Conservation (phyloP, 2,329 filamentous ascomycete genomes). For the Hypomyces rosellus region DNA sequence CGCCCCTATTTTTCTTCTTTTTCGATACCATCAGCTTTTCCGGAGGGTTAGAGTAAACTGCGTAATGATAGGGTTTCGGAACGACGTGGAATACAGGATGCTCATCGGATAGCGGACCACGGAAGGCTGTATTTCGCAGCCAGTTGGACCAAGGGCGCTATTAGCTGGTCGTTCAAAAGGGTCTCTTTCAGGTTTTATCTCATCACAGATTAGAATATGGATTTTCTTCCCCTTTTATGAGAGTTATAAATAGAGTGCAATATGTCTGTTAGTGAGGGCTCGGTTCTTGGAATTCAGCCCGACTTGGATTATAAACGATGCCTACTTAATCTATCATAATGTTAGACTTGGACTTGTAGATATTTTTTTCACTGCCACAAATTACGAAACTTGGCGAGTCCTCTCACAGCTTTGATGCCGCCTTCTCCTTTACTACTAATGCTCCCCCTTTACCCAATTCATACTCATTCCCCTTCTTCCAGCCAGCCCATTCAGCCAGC, state of each 20-base stretch:
- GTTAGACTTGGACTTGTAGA: too few relatives aligned
- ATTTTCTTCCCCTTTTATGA: background rate
- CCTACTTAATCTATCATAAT: too few relatives aligned
- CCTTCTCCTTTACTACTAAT: constrained; percentile 40
- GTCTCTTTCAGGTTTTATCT: constrained; percentile 11
- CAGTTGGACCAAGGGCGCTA: background rate
- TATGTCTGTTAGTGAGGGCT: too few relatives aligned
- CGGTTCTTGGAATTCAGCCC: too few relatives aligned
- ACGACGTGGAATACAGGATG: constrained; percentile 7
- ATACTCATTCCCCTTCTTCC: constrained; percentile 66
- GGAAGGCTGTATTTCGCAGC: constrained; percentile 1
- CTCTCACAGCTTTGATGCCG: constrained; percentile 27
- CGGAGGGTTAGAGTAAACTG: constrained; percentile 30
- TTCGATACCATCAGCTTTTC: constrained; percentile 33
- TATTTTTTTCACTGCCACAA: too few relatives aligned
- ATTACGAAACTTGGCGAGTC: background rate
- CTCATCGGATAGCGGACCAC: constrained; percentile 10
- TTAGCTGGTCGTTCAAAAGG: constrained; percentile 2
- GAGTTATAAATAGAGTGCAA: too few relatives aligned
- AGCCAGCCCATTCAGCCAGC: constrained; percentile 68
- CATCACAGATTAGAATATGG: constrained; percentile 19
- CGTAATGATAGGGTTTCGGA: constrained; percentile 20
- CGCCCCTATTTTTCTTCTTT: constrained; percentile 18
- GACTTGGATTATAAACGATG: too few relatives aligned
- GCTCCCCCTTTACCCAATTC: constrained; percentile 54